Evolutionary conservation across 805 yeast species (phyloP).

Genomic region (Candida pini): DNA sequence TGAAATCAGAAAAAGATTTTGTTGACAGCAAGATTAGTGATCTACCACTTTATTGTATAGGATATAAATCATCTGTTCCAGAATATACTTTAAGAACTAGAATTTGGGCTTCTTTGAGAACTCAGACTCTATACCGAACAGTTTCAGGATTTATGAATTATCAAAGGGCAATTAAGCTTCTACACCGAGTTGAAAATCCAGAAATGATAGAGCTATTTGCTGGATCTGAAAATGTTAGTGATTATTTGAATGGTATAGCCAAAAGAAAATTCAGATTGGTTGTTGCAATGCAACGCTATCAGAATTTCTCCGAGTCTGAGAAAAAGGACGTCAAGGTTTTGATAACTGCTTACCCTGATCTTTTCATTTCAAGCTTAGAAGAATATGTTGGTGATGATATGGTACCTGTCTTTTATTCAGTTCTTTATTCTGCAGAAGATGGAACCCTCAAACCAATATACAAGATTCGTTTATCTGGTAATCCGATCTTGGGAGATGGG

Average conservation of each 20-base stretch:
- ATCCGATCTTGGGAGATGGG: slow-evolving; percentile 95
- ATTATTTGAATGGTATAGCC: slow-evolving; percentile 68
- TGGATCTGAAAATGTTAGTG: slow-evolving; percentile 41
- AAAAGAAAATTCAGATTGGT: slow-evolving; percentile 73
- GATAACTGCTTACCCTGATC: slow-evolving; percentile 66
- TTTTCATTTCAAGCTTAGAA: slow-evolving; percentile 50
- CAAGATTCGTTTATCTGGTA: slow-evolving; percentile 77
- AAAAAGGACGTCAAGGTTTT: slow-evolving; percentile 60
- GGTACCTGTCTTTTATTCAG: slow-evolving; percentile 47
- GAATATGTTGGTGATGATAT: slow-evolving; percentile 38
- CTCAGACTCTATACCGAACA: slow-evolving; percentile 81
- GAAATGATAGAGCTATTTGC: slow-evolving; percentile 39
- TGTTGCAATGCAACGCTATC: slow-evolving; percentile 83
- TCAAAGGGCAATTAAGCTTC: slow-evolving; percentile 61
- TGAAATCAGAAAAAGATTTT: slow-evolving; percentile 30
- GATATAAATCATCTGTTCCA: slow-evolving; percentile 63
- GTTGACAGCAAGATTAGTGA: slow-evolving; percentile 46
- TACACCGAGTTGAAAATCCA: slow-evolving; percentile 63
- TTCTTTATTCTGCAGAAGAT: slow-evolving; percentile 57
- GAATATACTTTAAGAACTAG: slow-evolving; percentile 66
- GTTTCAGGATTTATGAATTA: slow-evolving; percentile 82
- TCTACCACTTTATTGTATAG: slow-evolving; percentile 65
- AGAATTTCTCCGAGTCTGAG: slow-evolving; percentile 61
- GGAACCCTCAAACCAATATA: slow-evolving; percentile 44
- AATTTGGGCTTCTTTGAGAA: slow-evolving; percentile 80